Base-by-base conservation (phyloP, 352 stramenopile species). In the Phytopythium cucurbitacearum region DNA sequence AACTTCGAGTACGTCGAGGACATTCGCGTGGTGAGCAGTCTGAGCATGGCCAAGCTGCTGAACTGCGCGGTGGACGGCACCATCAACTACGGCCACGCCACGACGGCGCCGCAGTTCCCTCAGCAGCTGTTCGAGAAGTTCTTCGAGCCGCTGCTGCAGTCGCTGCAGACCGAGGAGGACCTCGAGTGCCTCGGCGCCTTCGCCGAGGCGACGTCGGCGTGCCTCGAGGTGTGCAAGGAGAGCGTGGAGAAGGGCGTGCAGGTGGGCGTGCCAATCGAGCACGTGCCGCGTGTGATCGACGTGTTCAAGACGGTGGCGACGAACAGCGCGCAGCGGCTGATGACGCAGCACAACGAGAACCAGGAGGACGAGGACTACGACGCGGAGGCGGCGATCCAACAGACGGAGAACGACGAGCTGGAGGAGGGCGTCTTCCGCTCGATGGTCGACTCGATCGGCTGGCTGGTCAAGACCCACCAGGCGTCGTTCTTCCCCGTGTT, bases 1-100 rank as follows among this genome's bases (percentile, higher is more conserved):
- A 69, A 67, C 34, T 95, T 93, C 40, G 68, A 91, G 69, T 95
- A 93, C 71, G 76, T 95, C 41, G 82, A 92, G 40, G 82, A 91
- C 52, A 80, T 95, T 36, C 85, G 85, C 44, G 70, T 95, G 32
- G 80, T 93, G 47, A 89, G 76, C 56, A 76, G 69, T 32, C 67
- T 95, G 57, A 87, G 75, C 54, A 79, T 93, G 62, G 68, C 75
- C 16, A 89, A 88, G 54, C 55, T 95, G 52, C 64, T 95, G 40
- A 69, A 84, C 32, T 70, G 71, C 5, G 85, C 83, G 4, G 74
- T 93, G 4, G 81, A 91, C 48, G 85, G 85, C 50, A 80, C 76
- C 34, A 40, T 91, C 5, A 67, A 89, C 65, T 71, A 87, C 45
- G 79, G 78, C 45, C 67, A 87, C 51, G 76, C 67, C 4, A 72